A percentile compares a stretch with the other conserved stretches of the same genome.
These are phyloP conservation scores for Phylloporus rhodoxanthus DNA, from an alignment of 768 basidiomycete species.

Conservation along the genomic window DNA sequence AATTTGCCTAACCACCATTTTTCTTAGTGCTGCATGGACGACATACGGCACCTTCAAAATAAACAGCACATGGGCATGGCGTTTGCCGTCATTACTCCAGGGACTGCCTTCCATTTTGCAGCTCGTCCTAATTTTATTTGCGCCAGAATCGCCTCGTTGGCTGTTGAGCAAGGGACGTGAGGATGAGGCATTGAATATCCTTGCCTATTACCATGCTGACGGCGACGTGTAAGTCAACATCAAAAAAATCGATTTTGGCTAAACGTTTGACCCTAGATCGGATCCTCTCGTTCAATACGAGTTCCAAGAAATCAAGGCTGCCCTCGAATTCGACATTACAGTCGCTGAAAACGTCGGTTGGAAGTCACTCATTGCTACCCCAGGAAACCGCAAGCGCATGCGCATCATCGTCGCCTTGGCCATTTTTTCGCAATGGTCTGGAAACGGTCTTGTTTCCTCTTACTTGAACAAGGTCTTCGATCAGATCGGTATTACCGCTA, in stretches of 20 bases:
- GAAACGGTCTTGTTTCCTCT: slow-evolving; percentile 79
- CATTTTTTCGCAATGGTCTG: slow-evolving; percentile 85
- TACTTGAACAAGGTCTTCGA: slow-evolving; percentile 72
- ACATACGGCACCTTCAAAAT: slow-evolving; percentile 79
- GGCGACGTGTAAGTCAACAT: slow-evolving; percentile 47
- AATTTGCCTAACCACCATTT: background rate
- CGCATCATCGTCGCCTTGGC: slow-evolving; percentile 70
- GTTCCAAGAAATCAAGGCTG: slow-evolving; percentile 75
- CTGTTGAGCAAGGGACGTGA: slow-evolving; percentile 71
- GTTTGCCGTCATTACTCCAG: slow-evolving; percentile 72
- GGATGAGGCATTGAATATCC: slow-evolving; percentile 56
- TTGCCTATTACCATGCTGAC: slow-evolving; percentile 83
- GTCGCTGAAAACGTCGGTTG: slow-evolving; percentile 59
- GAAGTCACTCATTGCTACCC: slow-evolving; percentile 58
- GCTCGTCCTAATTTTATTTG: slow-evolving; percentile 58
- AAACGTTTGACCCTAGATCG: slow-evolving; percentile 28
- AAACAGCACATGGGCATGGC: slow-evolving; percentile 69
- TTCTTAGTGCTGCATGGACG: slow-evolving; percentile 67
- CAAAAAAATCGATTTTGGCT: background rate
- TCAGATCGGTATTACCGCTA: slow-evolving; percentile 58
- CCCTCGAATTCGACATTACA: slow-evolving; percentile 61
- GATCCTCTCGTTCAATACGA: slow-evolving; percentile 70
- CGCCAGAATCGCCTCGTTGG: slow-evolving; percentile 83
- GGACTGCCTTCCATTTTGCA: slow-evolving; percentile 64
- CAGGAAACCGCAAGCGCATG: slow-evolving; percentile 73